Percentiles rank a stretch among this genome's conserved stretches.
Evolutionary conservation across 768 basidiomycete genomes (phyloP).

Genomic region (Panaeolus papilionaceus): DNA sequence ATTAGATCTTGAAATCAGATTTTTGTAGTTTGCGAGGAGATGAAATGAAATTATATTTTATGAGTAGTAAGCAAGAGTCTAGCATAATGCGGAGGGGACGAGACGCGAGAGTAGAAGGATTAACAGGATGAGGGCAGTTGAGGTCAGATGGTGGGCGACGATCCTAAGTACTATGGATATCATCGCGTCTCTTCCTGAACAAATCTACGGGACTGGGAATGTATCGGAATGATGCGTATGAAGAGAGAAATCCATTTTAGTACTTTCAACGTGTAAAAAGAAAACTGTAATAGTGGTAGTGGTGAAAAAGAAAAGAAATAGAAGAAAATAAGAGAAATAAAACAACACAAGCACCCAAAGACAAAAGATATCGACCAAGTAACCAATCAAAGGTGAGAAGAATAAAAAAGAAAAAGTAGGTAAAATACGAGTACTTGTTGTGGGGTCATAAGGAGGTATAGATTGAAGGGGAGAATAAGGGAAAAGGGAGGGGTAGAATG

Average conservation of each 20-base stretch:
- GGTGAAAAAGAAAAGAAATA: background rate
- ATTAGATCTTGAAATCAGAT: too few species aligned
- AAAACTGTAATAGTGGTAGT: background rate
- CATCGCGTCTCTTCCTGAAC: too few species aligned
- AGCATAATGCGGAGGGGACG: background rate
- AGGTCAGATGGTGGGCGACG: too few species aligned
- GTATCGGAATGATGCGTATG: background rate
- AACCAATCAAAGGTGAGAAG: conserved; percentile 9
- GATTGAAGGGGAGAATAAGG: background rate
- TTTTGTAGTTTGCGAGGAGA: background rate
- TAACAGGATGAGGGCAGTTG: too few species aligned
- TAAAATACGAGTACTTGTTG: background rate
- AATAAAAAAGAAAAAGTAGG: background rate
- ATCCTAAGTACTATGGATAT: too few species aligned
- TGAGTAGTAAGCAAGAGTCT: background rate
- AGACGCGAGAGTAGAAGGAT: too few species aligned
- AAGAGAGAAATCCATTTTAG: conserved; percentile 1
- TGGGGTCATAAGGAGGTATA: background rate
- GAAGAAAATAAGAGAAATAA: background rate
- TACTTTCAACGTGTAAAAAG: background rate
- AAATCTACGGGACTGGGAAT: background rate
- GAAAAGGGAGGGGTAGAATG: background rate
- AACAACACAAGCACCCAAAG: conserved; percentile 5
- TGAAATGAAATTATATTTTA: background rate
- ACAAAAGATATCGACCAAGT: conserved; percentile 7